Base-by-base conservation (phyloP, 2,329 filamentous ascomycete genomes). In the Oidium heveae region DNA sequence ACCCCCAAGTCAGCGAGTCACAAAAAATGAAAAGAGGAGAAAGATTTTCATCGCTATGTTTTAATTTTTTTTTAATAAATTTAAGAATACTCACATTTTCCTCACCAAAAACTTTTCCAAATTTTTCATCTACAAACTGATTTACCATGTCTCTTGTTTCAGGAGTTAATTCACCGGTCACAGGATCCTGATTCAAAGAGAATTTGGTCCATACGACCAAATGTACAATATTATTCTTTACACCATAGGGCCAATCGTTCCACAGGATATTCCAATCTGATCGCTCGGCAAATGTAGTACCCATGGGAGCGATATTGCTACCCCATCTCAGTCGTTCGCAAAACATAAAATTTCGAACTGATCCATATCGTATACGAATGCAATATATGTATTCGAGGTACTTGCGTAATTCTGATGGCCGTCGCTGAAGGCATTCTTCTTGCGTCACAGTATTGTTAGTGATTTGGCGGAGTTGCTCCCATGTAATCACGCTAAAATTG, bases 181-280 rank as follows among this genome's bases (percentile, higher is more conserved):
- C 63, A 4, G 68, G 66, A 61, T 91, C 80, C 56, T 87, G 83
- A 54, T 79, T 73, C 24, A 95, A 71, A 51, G 75, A 72, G 63
- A 94, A 94, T 67, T 94, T 94, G 51, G 84, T 91, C 89, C 89
- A 96, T 13, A 94, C 79, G 5, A 94, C 85, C 2, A 95, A 71
- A 65, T 95, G 89, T 16, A 85, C 76, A 59, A 94, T 88, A 53
- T 75, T 73, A 50, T 71, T 64, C 61, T 91, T 86, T 54, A 95
- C 72, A 0, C 86, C 87, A 63, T 95, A 96, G 0, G 89, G 89
- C 85, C 87, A 95, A 72, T 96, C 88, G 64, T 96, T 96, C 68
- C 76, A 77, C 43, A 94, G 67, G 51, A 94, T 80, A 66, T 79
- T 86, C 61, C 81, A 69, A 63, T 91, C 82, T 50, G 69, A 13